Evolutionary conservation across 768 basidiomycete genomes (phyloP).

Genomic region (Amanita exitialis): DNA sequence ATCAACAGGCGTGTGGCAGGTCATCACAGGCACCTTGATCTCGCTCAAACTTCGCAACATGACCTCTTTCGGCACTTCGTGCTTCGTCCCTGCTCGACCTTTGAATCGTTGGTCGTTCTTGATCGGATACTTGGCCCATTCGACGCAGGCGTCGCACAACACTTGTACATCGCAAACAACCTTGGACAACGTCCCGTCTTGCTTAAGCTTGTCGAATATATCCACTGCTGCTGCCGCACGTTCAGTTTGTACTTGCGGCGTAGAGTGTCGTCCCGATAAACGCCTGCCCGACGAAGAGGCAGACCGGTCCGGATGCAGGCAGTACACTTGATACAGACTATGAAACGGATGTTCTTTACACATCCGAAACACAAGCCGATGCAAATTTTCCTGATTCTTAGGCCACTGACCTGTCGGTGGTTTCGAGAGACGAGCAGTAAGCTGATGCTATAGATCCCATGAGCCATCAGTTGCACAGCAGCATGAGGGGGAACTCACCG

Average conservation of each 20-base stretch:
- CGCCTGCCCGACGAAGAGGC: conserved; percentile 21
- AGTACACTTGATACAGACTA: conserved; percentile 82
- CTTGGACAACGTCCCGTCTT: conserved; percentile 23
- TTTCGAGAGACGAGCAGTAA: conserved; percentile 77
- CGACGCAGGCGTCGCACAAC: conserved; percentile 54
- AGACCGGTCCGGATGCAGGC: conserved; percentile 35
- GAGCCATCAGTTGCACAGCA: not conserved
- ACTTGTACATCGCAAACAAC: conserved; percentile 45
- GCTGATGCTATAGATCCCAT: conserved; percentile 51
- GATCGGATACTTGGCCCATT: conserved; percentile 64
- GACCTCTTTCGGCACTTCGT: conserved; percentile 33
- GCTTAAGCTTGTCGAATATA: conserved; percentile 45
- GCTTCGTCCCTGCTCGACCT: conserved; percentile 7
- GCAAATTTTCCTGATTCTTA: conserved; percentile 49
- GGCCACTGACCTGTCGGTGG: conserved; percentile 17
- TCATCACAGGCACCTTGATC: conserved; percentile 77
- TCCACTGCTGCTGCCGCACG: conserved; percentile 55
- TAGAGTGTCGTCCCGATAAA: conserved; percentile 33
- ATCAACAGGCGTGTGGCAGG: conserved; percentile 61
- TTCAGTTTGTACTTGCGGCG: conserved; percentile 38
- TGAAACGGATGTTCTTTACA: conserved; percentile 92
- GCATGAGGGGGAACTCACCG: conserved; percentile 26
- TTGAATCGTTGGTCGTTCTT: conserved; percentile 19
- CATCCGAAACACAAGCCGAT: conserved; percentile 60
- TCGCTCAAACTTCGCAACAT: conserved; percentile 39